Evolutionary conservation across 179 eudicot species (phyloP).

Genomic region (Spergularia azorica): DNA sequence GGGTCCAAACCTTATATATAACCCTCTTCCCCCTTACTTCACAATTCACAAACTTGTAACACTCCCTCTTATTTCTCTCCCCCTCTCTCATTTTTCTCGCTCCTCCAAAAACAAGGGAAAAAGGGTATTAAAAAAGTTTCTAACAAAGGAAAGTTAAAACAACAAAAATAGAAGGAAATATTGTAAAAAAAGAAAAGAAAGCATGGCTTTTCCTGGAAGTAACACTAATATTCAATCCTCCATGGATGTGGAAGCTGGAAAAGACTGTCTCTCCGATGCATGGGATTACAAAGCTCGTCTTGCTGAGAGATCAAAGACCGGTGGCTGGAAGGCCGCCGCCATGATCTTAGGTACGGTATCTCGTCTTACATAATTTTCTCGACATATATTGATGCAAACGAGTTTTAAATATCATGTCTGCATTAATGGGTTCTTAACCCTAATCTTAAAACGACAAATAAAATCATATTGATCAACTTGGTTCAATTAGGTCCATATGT

Average conservation of each 20-base stretch:
- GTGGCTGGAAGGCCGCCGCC: slow-evolving; percentile 58
- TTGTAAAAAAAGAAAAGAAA: neutral
- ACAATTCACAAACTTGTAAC: slow-evolving; percentile 1
- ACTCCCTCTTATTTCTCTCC: neutral
- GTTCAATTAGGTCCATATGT: too few species aligned
- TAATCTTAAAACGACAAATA: too few species aligned
- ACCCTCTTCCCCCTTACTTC: neutral
- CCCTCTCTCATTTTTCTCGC: slow-evolving; percentile 13
- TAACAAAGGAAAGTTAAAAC: neutral
- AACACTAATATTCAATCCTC: neutral
- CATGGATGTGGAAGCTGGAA: slow-evolving; percentile 26
- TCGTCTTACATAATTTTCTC: neutral
- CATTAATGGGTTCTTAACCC: too few species aligned
- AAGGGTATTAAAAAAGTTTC: too few species aligned
- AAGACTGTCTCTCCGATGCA: slow-evolving; percentile 30
- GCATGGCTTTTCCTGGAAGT: slow-evolving; percentile 25
- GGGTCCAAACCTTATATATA: slow-evolving; percentile 21
- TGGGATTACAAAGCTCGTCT: slow-evolving; percentile 38
- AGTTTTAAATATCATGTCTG: too few species aligned
- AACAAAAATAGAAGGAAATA: neutral
- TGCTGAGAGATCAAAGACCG: slow-evolving; percentile 30
- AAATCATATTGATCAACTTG: too few species aligned
- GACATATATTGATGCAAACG: too few species aligned
- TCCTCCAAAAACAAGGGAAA: slow-evolving; percentile 25
- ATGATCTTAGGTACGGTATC: slow-evolving; percentile 57